phyloP scores from a whole-genome alignment of 1,139 yeast species.

The Scheffersomyces illinoinensis region DNA sequence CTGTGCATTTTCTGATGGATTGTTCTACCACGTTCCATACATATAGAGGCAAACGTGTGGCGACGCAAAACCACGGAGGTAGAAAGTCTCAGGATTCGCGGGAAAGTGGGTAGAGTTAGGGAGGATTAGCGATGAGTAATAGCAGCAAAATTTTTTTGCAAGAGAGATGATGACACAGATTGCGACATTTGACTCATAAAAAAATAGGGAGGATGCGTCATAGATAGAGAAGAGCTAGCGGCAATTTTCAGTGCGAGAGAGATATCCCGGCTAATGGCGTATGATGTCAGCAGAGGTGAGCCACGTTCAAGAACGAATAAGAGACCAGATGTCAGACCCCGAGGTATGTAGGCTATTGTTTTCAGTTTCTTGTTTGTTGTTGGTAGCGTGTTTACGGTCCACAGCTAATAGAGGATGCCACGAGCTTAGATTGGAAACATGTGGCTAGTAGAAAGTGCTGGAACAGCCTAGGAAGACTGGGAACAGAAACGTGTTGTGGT shows the following conservation, averaged over 20 bases:
- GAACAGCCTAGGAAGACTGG: neutral
- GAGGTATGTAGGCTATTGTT: too few relatives aligned
- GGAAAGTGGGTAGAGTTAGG: neutral
- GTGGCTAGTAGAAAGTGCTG: neutral
- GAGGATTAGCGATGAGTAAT: neutral
- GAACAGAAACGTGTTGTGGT: neutral
- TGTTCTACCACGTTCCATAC: neutral
- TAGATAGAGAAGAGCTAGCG: neutral
- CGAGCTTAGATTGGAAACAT: neutral
- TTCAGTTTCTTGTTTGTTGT: neutral
- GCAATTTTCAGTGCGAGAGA: neutral
- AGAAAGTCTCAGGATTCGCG: neutral
- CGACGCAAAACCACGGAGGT: neutral
- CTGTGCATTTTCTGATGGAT: neutral
- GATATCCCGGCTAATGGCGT: too few relatives aligned
- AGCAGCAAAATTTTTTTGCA: neutral
- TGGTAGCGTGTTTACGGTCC: neutral
- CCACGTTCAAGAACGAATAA: too few relatives aligned
- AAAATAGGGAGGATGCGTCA: neutral
- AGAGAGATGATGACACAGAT: neutral
- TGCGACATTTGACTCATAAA: neutral
- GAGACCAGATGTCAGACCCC: too few relatives aligned
- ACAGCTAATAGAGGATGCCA: neutral
- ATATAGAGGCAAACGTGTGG: neutral
- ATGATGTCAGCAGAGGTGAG: too few relatives aligned